Base-by-base conservation (phyloP, 1,284 basidiomycete genomes). In the Cutaneotrichosporon spelunceum region DNA sequence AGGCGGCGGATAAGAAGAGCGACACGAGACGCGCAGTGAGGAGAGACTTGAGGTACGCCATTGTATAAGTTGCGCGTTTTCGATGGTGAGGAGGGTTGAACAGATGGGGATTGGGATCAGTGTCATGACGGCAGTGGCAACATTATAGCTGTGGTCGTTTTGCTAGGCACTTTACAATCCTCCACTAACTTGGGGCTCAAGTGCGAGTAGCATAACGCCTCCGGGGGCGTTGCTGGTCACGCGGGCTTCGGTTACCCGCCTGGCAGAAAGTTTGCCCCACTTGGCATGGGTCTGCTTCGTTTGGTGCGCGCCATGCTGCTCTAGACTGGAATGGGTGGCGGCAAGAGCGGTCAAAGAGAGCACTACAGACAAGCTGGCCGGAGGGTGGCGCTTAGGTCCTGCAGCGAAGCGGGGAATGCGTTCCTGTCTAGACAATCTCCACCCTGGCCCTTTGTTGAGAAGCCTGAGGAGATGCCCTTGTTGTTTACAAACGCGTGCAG, bases 21-120 rank as follows among this genome's bases (percentile, higher is more conserved):
- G 50, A 53, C 19, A 47, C 47, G 49, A 63, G 30, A 29, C 63
- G 63, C 29, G 54, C 53, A 39, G 19, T 13, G 45, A 64, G 59
- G 13, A 64, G 63, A 19, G 39, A 33, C 26, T 53, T 39, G 57
- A 63, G 16, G 61, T 53, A 23, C 19, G n/a, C 48, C 57, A 63
- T 63, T 39, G 36, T 39, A 19, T 14, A 19, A 19, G 36, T 53
- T 55, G 56, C 29, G 16, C 36, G 10, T 21, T 33, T 21, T 8
- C 39, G 34, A 10, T 53, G 52, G 5, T 53, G 52, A 27, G n/a
- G 21, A 26, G 33, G 26, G 52, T 53, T 36, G 34, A 53, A 53
- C 11, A 27, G 13, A 11, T 29, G 48, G 19, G 10, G 26, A 30
- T 26, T 9, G 26, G 48, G 26, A 14, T 13, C 13, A 13, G n/a